A percentile compares a stretch with the other conserved stretches of the same genome.
These are phyloP conservation scores for Apiospora pterosperma DNA, from an alignment of 2,329 filamentous ascomycete genomes.

Conservation along the genomic window DNA sequence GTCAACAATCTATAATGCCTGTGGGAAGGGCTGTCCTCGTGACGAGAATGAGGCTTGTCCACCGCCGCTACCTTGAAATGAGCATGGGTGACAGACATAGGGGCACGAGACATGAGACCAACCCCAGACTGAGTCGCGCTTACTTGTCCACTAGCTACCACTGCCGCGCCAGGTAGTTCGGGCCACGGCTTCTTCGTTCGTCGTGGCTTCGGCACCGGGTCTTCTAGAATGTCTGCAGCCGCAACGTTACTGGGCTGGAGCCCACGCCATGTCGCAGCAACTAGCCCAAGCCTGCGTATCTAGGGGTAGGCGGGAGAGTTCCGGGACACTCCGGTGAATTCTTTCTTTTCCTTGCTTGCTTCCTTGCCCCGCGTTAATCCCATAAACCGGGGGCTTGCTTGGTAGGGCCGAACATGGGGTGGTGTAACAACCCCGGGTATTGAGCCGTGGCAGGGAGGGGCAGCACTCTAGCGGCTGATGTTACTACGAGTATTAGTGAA, in stretches of 20 bases:
- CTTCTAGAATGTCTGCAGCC: not conserved
- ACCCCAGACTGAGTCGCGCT: not conserved
- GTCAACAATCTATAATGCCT: not conserved
- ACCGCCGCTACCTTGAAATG: not conserved
- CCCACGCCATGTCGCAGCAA: not conserved
- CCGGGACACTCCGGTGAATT: too few relatives aligned
- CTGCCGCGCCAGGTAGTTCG: not conserved
- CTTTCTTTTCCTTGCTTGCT: too few relatives aligned
- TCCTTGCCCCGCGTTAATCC: too few relatives aligned
- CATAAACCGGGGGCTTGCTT: too few relatives aligned
- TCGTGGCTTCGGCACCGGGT: not conserved
- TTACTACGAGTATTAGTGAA: not conserved
- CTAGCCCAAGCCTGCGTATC: too few relatives aligned
- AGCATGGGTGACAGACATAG: not conserved
- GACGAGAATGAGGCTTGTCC: not conserved
- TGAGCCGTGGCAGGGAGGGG: not conserved
- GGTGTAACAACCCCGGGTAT: not conserved
- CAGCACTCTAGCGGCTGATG: not conserved
- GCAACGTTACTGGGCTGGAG: not conserved
- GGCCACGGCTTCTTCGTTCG: not conserved
- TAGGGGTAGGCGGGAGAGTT: too few relatives aligned
- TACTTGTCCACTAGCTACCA: not conserved
- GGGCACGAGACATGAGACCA: too few relatives aligned
- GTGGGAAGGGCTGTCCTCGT: not conserved
- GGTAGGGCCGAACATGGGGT: too few relatives aligned